Conservation (phyloP, 169 alveolate species). For the Plasmodium gaboni region DNA sequence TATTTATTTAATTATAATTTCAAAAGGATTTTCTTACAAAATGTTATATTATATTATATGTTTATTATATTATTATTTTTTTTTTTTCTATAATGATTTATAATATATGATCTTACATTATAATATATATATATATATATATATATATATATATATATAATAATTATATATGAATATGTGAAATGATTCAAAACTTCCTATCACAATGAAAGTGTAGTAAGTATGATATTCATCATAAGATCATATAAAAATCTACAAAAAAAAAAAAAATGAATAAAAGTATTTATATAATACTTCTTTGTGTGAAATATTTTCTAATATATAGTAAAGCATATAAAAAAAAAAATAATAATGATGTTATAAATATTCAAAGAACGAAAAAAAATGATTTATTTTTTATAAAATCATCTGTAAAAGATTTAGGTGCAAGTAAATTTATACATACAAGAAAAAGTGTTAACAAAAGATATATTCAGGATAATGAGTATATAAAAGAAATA, state of each 20-base stretch:
- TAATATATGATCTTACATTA: too few relatives aligned
- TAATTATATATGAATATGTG: too few relatives aligned
- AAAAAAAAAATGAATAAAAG: conserved; percentile 6
- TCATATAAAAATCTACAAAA: conserved; percentile 5
- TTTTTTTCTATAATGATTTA: too few relatives aligned
- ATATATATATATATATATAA: too few relatives aligned
- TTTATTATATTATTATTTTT: too few relatives aligned
- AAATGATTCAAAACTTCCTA: neutral
- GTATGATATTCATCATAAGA: neutral
- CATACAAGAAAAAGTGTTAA: neutral
- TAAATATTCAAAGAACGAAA: neutral
- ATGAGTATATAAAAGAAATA: neutral
- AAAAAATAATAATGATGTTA: neutral
- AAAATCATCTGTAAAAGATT: neutral
- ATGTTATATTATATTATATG: too few relatives aligned
- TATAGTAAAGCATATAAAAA: neutral
- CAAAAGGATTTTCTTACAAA: too few relatives aligned
- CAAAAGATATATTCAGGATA: neutral
- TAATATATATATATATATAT: too few relatives aligned
- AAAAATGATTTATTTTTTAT: neutral
- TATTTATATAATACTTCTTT: neutral
- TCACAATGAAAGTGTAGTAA: neutral
- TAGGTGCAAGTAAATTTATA: neutral
- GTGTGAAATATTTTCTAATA: neutral
- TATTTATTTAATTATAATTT: too few relatives aligned